A percentile compares a stretch with the other conserved stretches of the same genome.
These are phyloP conservation scores for Claviceps arundinis DNA, from an alignment of 2,329 filamentous ascomycete genomes.

Conservation along the genomic window DNA sequence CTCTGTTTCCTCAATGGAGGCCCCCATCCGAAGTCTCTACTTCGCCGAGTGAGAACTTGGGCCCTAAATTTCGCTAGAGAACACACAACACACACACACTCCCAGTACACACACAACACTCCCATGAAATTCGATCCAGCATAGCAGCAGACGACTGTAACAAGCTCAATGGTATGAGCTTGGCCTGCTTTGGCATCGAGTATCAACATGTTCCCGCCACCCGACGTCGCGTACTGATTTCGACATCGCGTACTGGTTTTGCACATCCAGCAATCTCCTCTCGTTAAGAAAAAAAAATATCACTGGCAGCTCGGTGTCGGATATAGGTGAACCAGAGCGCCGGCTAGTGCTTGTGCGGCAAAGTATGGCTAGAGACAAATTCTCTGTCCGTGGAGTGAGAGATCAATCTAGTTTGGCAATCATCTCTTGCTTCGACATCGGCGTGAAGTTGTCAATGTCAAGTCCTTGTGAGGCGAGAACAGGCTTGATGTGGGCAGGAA, in stretches of 20 bases:
- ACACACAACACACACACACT: slow-evolving; percentile 13
- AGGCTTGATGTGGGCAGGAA: slow-evolving; percentile 69
- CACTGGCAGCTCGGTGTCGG: slow-evolving; percentile 17
- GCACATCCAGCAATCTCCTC: slow-evolving; percentile 11
- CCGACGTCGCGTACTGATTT: slow-evolving; percentile 15
- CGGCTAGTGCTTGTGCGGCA: slow-evolving; percentile 17
- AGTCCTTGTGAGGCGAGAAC: slow-evolving; percentile 64
- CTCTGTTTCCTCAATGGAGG: not conserved
- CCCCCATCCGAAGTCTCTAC: slow-evolving; percentile 1
- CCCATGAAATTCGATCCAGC: slow-evolving; percentile 12
- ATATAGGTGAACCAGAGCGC: slow-evolving; percentile 13
- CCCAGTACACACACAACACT: not conserved
- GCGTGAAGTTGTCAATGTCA: slow-evolving; percentile 88
- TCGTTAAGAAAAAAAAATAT: slow-evolving; percentile 6
- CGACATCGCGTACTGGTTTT: slow-evolving; percentile 13
- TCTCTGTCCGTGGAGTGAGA: slow-evolving; percentile 10
- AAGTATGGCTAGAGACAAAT: slow-evolving; percentile 19
- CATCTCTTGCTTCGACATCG: slow-evolving; percentile 90
- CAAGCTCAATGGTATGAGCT: slow-evolving; percentile 4
- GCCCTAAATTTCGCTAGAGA: slow-evolving; percentile 8
- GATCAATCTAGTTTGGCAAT: slow-evolving; percentile 89
- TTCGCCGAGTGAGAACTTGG: slow-evolving; percentile 2
- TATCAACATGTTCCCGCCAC: slow-evolving; percentile 14
- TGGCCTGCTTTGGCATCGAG: slow-evolving; percentile 13
- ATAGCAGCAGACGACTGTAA: slow-evolving; percentile 2